Base-by-base conservation (phyloP, 1,284 basidiomycete species). In the Boletus subluridellus region DNA sequence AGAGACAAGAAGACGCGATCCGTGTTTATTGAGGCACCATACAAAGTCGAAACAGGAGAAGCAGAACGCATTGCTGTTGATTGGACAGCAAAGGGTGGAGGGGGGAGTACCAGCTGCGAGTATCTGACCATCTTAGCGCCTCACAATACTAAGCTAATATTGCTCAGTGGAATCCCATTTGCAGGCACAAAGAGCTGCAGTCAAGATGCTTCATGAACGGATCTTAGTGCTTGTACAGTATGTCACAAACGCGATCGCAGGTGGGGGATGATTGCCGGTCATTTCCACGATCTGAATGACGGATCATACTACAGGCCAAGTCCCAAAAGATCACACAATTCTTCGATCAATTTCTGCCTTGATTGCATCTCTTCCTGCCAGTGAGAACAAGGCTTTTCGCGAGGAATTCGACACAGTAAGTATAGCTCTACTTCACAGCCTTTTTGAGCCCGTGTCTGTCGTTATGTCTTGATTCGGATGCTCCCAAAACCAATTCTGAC, bases 51-150 rank as follows among this genome's bases (percentile, higher is more conserved):
- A 74, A 98, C 95, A 0, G 96, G 96, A 32, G 97, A 99, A 76
- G 96, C 97, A 7, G 96, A 99, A 72, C 85, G 97, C 34, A 98
- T 99, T 62, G 97, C 97, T 2, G 96, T 99, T 0, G 95, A 99
- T 74, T 95, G 94, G 81, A 93, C 94, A 1, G 90, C 93, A 14
- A 88, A 89, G 70, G 94, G 94, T n/a, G 90, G 92, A 38, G 90
- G 88, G 37, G 88, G 87, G 49, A 89, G 89, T 56, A 90, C 87
- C 6, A 90, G 87, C 63, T 74, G 90, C 90, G 67, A 80, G 88
- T 77, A 50, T 49, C 62, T 35, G 54, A 30, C n/a, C 2, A 14
- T 55, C 34, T 51, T 42, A 32, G n/a, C 37, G 10, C 39, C 49
- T 46, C 12, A 1, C 5, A 14, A 14, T 21, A 26, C 3, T n/a